These are phyloP conservation scores for Nigrograna mackinnonii DNA, from an alignment of 2,329 filamentous ascomycete genomes.

Conservation along the genomic window DNA sequence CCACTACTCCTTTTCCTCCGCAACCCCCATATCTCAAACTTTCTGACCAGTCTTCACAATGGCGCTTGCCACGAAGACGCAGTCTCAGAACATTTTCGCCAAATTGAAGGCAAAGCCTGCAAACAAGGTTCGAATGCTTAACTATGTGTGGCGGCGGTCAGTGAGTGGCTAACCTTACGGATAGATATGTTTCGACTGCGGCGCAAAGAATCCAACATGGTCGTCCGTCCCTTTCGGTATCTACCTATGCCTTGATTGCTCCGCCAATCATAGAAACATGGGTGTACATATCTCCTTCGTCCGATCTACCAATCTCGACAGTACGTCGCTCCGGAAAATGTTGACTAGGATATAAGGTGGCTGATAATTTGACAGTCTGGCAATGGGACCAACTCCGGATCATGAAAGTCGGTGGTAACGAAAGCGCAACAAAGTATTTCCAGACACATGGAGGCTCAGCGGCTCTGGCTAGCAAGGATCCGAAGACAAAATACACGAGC, in stretches of 20 bases:
- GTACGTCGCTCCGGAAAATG: constrained; percentile 59
- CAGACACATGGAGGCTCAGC: constrained; percentile 94
- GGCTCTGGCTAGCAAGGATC: constrained; percentile 92
- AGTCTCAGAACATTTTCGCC: constrained; percentile 97
- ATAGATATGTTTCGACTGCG: constrained; percentile 97
- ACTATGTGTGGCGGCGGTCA: constrained; percentile 16
- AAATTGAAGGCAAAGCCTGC: constrained; percentile 93
- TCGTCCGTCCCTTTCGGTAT: constrained; percentile 96
- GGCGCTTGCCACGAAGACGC: constrained; percentile 80
- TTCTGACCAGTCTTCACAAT: constrained; percentile 43
- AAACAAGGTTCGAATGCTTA: constrained; percentile 73
- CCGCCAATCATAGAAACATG: constrained; percentile 93
- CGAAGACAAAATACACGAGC: constrained; percentile 95
- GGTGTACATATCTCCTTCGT: constrained; percentile 99
- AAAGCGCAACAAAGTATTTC: constrained; percentile 98
- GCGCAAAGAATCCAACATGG: constrained; percentile 97
- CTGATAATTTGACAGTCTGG: constrained; percentile 61
- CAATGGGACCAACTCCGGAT: constrained; percentile 97
- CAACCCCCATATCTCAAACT: constrained; percentile 10
- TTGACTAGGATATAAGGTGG: constrained; percentile 52
- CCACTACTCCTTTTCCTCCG: constrained; percentile 21
- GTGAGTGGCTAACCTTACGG: constrained; percentile 23
- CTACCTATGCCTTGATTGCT: constrained; percentile 97
- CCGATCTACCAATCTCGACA: constrained; percentile 95
- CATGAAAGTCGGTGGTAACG: constrained; percentile 99